Percentiles rank a stretch among this genome's conserved stretches.
These are phyloP conservation scores for Hyaloperonospora brassicae DNA, from an alignment of 352 stramenopile species.

Conservation along the genomic window DNA sequence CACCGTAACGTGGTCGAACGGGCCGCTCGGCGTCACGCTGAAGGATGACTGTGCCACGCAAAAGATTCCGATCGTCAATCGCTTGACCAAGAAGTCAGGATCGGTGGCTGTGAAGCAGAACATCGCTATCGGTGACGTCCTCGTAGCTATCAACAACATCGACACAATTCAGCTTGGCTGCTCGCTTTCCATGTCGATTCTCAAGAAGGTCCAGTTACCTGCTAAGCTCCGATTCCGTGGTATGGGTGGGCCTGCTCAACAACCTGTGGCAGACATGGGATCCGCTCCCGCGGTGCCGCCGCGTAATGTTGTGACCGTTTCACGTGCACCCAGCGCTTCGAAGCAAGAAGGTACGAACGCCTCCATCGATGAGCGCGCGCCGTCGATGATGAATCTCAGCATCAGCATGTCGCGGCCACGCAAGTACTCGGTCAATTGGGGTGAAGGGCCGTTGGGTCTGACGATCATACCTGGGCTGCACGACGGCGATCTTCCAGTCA, in stretches of 20 bases:
- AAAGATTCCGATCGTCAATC: constrained; percentile 83
- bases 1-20: constrained; percentile 83
- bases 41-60: constrained; percentile 81
- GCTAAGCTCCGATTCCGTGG: constrained; percentile 79
- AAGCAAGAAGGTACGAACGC: constrained; percentile 14
- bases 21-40: constrained; percentile 71
- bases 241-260: constrained; percentile 50
- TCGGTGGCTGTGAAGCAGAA: constrained; percentile 85
- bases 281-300: constrained; percentile 8
- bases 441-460: constrained; percentile 65
- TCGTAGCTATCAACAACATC: constrained; percentile 87
- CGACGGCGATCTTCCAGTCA: constrained; percentile 73
- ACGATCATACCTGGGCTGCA: constrained; percentile 81
- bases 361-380: constrained; percentile 19
- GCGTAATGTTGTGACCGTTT: constrained; percentile 22
- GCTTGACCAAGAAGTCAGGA: constrained; percentile 76
- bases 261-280: constrained; percentile 14
- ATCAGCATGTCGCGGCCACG: constrained; percentile 53
- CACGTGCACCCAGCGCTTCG: constrained; percentile 14
- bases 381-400: constrained; percentile 33
- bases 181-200: constrained; percentile 82
- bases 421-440: constrained; percentile 75
- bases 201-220: constrained; percentile 83
- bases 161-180: constrained; percentile 83
- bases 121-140: constrained; percentile 78